phyloP scores from a whole-genome alignment of 805 yeast genomes.

The Hanseniaspora pseudoguilliermondii region DNA sequence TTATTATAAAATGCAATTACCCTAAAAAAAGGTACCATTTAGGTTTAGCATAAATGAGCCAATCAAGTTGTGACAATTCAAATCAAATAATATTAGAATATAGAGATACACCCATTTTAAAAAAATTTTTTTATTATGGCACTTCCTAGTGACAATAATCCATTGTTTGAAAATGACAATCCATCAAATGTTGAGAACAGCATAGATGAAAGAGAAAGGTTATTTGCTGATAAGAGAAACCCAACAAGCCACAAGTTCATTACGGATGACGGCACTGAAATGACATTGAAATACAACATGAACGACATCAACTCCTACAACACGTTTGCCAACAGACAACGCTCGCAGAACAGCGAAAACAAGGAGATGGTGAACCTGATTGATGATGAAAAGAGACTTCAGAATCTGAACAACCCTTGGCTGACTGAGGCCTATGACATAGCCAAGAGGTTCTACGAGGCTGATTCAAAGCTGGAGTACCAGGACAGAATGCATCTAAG shows the following conservation, averaged over 20 bases:
- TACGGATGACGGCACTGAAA: conserved; percentile 1
- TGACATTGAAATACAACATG: not conserved
- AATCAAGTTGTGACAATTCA: too few relatives aligned
- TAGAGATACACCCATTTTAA: too few relatives aligned
- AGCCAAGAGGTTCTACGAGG: conserved; percentile 39
- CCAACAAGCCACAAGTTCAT: not conserved
- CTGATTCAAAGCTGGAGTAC: conserved; percentile 33
- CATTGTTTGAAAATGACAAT: conserved; percentile 1
- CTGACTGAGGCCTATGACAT: conserved; percentile 30
- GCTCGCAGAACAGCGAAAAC: not conserved
- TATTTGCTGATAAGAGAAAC: not conserved
- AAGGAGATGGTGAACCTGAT: not conserved
- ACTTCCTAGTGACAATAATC: conserved; percentile 3
- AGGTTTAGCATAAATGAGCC: too few relatives aligned
- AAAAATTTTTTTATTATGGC: not conserved
- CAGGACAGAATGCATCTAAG: conserved; percentile 34
- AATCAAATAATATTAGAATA: too few relatives aligned
- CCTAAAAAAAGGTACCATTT: too few relatives aligned
- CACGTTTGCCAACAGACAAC: not conserved
- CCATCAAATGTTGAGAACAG: not conserved
- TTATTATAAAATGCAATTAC: too few relatives aligned
- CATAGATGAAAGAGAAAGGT: not conserved
- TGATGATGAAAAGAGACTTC: conserved; percentile 2
- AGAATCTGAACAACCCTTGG: conserved; percentile 21
- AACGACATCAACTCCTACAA: conserved; percentile 3